A percentile compares a stretch with the other conserved stretches of the same genome.
Evolutionary conservation across 192 early-diverging fungal genomes (phyloP).

Genomic region (Linderina pennispora): DNA sequence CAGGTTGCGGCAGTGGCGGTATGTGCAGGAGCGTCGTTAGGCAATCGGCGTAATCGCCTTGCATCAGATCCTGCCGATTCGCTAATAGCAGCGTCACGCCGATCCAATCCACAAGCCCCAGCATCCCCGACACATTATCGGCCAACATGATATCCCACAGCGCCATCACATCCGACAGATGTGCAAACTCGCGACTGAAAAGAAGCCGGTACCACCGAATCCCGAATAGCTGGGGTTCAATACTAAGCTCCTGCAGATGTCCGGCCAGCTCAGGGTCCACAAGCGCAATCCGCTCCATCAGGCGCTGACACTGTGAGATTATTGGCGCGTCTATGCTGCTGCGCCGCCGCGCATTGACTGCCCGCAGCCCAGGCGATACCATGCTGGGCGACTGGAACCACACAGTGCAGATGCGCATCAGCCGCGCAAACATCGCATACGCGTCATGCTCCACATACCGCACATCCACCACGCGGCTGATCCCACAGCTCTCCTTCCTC

Average conservation of each 20-base stretch:
- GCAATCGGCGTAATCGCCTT: slow-evolving; percentile 59
- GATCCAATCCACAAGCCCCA: slow-evolving; percentile 79
- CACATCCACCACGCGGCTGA: slow-evolving; percentile 50
- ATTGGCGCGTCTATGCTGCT: slow-evolving; percentile 66
- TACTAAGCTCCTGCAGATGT: slow-evolving; percentile 66
- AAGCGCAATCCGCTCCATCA: slow-evolving; percentile 60
- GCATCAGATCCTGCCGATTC: slow-evolving; percentile 53
- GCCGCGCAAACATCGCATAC: slow-evolving; percentile 68
- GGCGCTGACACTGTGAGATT: slow-evolving; percentile 66
- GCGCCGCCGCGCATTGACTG: slow-evolving; percentile 5
- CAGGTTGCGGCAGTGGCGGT: slow-evolving; percentile 47
- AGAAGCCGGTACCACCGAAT: slow-evolving; percentile 90
- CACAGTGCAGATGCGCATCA: slow-evolving; percentile 73
- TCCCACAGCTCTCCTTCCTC: slow-evolving; percentile 31
- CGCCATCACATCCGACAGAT: slow-evolving; percentile 55
- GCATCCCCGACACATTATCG: slow-evolving; percentile 55
- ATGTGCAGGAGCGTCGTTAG: slow-evolving; percentile 59
- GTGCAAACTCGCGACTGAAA: slow-evolving; percentile 82
- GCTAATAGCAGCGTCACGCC: slow-evolving; percentile 67
- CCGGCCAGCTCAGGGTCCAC: slow-evolving; percentile 67
- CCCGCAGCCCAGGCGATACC: slow-evolving; percentile 7
- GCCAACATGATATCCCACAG: slow-evolving; percentile 94
- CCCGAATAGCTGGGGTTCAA: slow-evolving; percentile 94
- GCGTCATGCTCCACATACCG: slow-evolving; percentile 85
- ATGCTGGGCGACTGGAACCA: slow-evolving; percentile 83